Percentiles rank a stretch among this genome's conserved stretches.
Evolutionary conservation across 2,329 filamentous ascomycete species (phyloP).

Genomic region (Grosmannia penicillata): DNA sequence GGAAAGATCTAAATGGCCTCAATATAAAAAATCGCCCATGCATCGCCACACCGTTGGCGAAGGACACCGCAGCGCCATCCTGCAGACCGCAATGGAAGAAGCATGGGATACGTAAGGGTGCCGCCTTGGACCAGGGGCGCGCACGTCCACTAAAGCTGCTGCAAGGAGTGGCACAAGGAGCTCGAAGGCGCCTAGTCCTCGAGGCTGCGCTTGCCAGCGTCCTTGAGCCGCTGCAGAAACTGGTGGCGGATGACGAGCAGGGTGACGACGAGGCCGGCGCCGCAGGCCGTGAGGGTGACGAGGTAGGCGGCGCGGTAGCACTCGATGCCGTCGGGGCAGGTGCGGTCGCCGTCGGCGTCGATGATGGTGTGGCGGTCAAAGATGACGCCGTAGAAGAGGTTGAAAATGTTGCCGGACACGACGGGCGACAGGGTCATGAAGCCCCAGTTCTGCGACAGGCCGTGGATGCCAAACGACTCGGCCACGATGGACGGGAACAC

Average conservation of each 20-base stretch:
- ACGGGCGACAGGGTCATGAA: constrained; percentile 85
- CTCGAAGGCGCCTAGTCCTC: constrained; percentile 6
- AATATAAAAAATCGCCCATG: too few relatives aligned
- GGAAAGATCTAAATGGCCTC: neutral
- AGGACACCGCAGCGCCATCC: too few relatives aligned
- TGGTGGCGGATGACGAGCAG: constrained; percentile 56
- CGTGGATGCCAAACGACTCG: constrained; percentile 80
- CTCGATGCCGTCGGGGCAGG: constrained; percentile 60
- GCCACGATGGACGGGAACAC: constrained; percentile 83
- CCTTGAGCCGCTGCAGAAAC: constrained; percentile 22
- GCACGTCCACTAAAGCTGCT: too few relatives aligned
- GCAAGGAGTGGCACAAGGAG: too few relatives aligned
- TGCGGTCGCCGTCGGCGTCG: constrained; percentile 51
- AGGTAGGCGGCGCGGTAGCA: constrained; percentile 76
- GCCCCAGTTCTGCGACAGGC: constrained; percentile 91
- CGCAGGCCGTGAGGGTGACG: constrained; percentile 59
- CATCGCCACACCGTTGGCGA: too few relatives aligned
- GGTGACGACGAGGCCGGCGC: constrained; percentile 52
- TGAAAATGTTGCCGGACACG: constrained; percentile 80
- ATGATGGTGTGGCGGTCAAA: constrained; percentile 69
- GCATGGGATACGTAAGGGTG: too few relatives aligned
- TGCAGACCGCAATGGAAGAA: too few relatives aligned
- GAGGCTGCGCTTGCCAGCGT: constrained; percentile 13
- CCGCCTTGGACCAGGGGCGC: too few relatives aligned
- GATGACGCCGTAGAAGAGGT: constrained; percentile 72